Evolutionary conservation across 495 filamentous ascomycete species (phyloP), one percentile per base, ranked within the genome.

Genomic region (Aspergillus hancockii): DNA sequence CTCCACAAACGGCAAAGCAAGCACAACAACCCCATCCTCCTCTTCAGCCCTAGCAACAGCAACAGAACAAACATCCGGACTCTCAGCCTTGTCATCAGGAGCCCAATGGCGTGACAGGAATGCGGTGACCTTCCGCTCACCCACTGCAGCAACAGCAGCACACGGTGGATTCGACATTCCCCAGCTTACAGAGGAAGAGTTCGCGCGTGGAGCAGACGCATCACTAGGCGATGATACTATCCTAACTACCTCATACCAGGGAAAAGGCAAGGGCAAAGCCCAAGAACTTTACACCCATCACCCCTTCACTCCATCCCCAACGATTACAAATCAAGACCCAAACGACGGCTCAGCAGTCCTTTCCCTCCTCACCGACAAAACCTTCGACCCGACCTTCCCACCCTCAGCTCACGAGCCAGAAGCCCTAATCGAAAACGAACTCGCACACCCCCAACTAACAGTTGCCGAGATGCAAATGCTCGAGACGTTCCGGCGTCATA

Each of bases 381-480:
- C 77, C 60, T 78, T 87, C 73, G 64, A 85, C 55, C 71, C 88
- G 66, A 69, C 83, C 58, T 61, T 77, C 59, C 45, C 61, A 7
- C 46, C 60, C 0, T 51, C 61, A 3, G 59, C 62, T 6, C 21
- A 61, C 47, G 62, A 63, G 23, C 78, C 75, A 71, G 78, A 79
- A 40, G 81, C 83, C 0, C 66, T 65, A 34, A 57, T 70, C 43
- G 74, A 78, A 28, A 66, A 70, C 1, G 69, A 74, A 13, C 51
- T 63, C 0, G 46, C 57, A 6, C 54, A 56, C 3, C 63, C 62
- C 32, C 63, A 50, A 12, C 67, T 73, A 8, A 72, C 66, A 10
- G 46, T 55, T 0, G 57, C 41, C 0, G 73, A 77, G 55, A 63
- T 73, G 3, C 41, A 70, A 31, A 72, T 72, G 38, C 62, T 79